Evolutionary conservation across 441 rosid species (phyloP), one percentile per base, ranked within the genome.

Genomic region (Eutrema salsugineum): DNA sequence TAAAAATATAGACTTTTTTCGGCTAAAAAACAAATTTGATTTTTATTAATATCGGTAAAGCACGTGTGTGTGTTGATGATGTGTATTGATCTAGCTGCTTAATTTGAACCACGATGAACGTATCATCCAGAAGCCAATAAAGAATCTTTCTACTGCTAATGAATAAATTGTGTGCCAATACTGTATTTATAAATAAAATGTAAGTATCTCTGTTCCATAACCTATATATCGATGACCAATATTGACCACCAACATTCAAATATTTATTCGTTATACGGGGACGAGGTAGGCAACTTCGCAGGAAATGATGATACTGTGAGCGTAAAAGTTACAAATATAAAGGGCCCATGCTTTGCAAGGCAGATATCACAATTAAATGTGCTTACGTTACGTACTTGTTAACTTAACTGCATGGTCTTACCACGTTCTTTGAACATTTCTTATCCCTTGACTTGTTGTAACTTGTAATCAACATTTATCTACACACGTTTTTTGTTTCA

Each of bases 391-490:
- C 67, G 62, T 66, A 58, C 20, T 49, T 49, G 61, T 30, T 58
- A 39, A 42, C 35, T 63, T 22, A 12, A 44, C 43, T 75, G 63
- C 64, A 68, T 61, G 70, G 75, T 68, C 75, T 75, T 9, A 8
- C 59, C 53, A 68, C 78, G 59, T 62, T 75, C 46, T 62, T 75
- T 75, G 70, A 75, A 68, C 43, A 33, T 54, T 44, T 68, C 74
- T 61, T 27, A 19, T 15, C 44, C 67, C 20, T 47, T 17, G 66
- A 63, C 64, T 27, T 47, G 30, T 63, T 17, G 15, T 38, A 58
- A 35, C 8, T 35, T 55, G 40, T 50, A 5, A 32, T 51, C 44
- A 71, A 35, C 46, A 20, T 42, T 22, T 32, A 11, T 2, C 11
- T 60, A 53, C 46, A 20, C 55, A 51, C 50, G 40, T 58, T 24